A percentile compares a stretch with the other conserved stretches of the same genome.
phyloP scores from a whole-genome alignment of 2,329 filamentous ascomycete genomes.

The Fonsecaea nubica region DNA sequence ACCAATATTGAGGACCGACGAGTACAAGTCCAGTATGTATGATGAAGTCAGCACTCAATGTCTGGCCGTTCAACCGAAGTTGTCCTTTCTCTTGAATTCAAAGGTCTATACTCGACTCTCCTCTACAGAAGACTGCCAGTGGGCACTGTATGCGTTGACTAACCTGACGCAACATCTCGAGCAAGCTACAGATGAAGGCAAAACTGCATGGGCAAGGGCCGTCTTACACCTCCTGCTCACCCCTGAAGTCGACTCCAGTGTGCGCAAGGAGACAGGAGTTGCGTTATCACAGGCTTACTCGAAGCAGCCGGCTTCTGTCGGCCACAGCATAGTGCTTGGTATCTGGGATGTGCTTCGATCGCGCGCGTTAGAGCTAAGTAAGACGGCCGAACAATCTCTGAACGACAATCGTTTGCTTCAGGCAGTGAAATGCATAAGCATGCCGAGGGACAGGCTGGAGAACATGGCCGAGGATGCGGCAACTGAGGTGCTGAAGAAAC shows the following conservation, averaged over 20 bases:
- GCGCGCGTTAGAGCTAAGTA: slow-evolving; percentile 24
- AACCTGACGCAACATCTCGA: slow-evolving; percentile 64
- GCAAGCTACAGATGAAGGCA: slow-evolving; percentile 59
- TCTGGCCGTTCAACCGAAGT: slow-evolving; percentile 74
- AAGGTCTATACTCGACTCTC: slow-evolving; percentile 83
- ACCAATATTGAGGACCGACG: slow-evolving; percentile 46
- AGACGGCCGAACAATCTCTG: slow-evolving; percentile 54
- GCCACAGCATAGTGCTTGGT: slow-evolving; percentile 69
- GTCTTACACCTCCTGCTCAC: slow-evolving; percentile 80
- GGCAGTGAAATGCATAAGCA: slow-evolving; percentile 57
- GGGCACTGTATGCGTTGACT: slow-evolving; percentile 74
- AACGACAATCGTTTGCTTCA: slow-evolving; percentile 71
- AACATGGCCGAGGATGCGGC: slow-evolving; percentile 49
- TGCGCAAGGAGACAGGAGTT: slow-evolving; percentile 68
- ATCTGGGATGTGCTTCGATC: slow-evolving; percentile 80
- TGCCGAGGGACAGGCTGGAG: slow-evolving; percentile 41
- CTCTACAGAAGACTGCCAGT: slow-evolving; percentile 75
- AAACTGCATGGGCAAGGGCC: slow-evolving; percentile 79
- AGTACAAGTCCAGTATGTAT: slow-evolving; percentile 38
- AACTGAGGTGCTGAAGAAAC: slow-evolving; percentile 63
- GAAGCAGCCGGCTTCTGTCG: slow-evolving; percentile 63
- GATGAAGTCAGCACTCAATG: slow-evolving; percentile 41
- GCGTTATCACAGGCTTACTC: slow-evolving; percentile 70
- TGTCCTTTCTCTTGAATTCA: slow-evolving; percentile 83
- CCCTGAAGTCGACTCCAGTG: slow-evolving; percentile 63